A percentile compares a stretch with the other conserved stretches of the same genome.
These are phyloP conservation scores for Vigna reflexopilosa DNA, from an alignment of 306 rosid genomes.

Conservation along the genomic window DNA sequence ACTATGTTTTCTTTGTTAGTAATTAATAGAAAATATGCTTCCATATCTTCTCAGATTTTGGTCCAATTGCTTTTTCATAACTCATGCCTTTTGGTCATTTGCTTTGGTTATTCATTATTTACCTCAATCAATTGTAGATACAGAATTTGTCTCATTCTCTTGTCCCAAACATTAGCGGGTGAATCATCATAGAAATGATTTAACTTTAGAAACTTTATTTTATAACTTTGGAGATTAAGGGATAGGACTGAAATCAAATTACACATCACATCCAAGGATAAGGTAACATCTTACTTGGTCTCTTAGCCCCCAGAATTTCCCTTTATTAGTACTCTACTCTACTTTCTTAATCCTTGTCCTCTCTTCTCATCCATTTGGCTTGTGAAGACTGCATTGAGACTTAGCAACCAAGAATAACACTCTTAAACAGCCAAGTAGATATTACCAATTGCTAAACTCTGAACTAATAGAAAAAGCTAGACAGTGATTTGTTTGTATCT, in stretches of 20 bases:
- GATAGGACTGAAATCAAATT: constrained; percentile 38
- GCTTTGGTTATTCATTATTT: constrained; percentile 25
- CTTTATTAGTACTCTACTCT: constrained; percentile 5
- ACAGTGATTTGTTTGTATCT: constrained; percentile 10
- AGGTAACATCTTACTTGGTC: constrained; percentile 31
- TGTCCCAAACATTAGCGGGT: constrained; percentile 1
- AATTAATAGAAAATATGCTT: constrained; percentile 19
- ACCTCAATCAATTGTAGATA: constrained; percentile 39
- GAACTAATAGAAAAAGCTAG: constrained; percentile 8
- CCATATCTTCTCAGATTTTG: constrained; percentile 52
- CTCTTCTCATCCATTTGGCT: constrained; percentile 38
- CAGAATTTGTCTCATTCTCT: constrained; percentile 23
- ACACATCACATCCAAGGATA: constrained; percentile 36
- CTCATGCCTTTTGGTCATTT: constrained; percentile 46
- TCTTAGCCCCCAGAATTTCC: constrained; percentile 41
- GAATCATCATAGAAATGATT: constrained; percentile 26
- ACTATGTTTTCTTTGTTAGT: constrained; percentile 17
- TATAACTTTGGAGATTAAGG: constrained; percentile 20
- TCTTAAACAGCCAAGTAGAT: constrained; percentile 35
- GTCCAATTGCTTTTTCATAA: constrained; percentile 45
- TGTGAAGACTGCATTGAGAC: constrained; percentile 36
- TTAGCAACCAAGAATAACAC: constrained; percentile 21
- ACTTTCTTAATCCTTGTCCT: constrained; percentile 45
- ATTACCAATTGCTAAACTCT: constrained; percentile 36
- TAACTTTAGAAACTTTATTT: constrained; percentile 12